These are phyloP conservation scores for Leishmania turanica DNA, from an alignment of 208 protist species.

Conservation along the genomic window DNA sequence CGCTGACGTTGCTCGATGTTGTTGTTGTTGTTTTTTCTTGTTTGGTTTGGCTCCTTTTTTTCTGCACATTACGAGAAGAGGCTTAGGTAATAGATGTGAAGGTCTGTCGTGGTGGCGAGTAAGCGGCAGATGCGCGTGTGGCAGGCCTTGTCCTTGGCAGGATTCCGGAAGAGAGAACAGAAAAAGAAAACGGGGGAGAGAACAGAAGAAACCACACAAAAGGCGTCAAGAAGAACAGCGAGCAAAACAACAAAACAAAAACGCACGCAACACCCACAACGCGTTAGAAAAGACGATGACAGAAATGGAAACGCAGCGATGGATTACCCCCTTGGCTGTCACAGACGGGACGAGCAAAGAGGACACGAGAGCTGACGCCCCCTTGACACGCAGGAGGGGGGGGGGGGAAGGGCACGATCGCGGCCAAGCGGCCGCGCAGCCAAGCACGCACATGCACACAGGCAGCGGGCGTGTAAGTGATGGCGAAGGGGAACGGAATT, in stretches of 20 bases:
- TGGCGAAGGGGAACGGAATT: constrained; percentile 3
- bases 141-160: background rate
- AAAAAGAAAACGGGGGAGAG: no score
- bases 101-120: background rate
- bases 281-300: background rate
- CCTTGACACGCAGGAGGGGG: background rate
- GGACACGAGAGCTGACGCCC: background rate
- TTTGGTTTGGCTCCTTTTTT: background rate
- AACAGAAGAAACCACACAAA: no score
- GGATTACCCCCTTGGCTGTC: background rate
- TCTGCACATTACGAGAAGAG: background rate
- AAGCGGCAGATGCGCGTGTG: background rate
- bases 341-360: background rate
- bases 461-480: no score
- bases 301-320: background rate
- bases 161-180: background rate
- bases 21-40: background rate
- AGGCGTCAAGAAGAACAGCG: background rate
- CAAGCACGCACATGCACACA: background rate
- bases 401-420: background rate
- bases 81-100: constrained; percentile 1
- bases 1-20: background rate
- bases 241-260: no score
- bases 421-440: background rate
- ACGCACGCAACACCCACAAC: background rate